Base-by-base conservation (phyloP, 768 basidiomycete genomes). In the Mrakia blollopis region DNA sequence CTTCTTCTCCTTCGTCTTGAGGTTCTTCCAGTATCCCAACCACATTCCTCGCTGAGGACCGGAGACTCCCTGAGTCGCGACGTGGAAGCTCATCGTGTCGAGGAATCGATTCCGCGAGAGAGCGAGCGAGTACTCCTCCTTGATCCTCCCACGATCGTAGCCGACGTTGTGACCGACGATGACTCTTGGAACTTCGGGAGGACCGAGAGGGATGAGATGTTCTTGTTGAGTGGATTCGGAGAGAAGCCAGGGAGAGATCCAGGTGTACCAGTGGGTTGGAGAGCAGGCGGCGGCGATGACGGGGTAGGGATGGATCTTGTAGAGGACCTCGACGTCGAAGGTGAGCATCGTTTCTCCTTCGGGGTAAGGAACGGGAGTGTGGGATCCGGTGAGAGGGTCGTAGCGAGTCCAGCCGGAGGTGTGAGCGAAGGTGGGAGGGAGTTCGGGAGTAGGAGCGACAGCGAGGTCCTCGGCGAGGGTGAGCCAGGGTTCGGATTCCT, bases 121-220 rank as follows among this genome's bases (percentile, higher is more conserved):
- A 2, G 84, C 80, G 9, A 96, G 82, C 79, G 85, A 85, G 82
- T 98, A 98, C 83, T 99, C 97, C 79, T 96, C 92, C 41, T 83
- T 82, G 47, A 96, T 85, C 16, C 95, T 88, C 23, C 89, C 90
- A 25, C 95, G 89, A 83, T 99, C 97, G 83, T 94, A 98, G 0
- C 94, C 92, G 61, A 98, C 90, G 81, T 97, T 97, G 83, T 99
- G 97, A 3, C 97, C 96, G 41, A 98, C 89, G 35, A 98, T 85
- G 41, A 98, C 82, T 21, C 89, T 87, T 0, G 90, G 86, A 0
- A 30, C 35, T 5, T 75, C 60, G 8, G 63, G 25, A 9, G 80
- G 79, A 1, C 92, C 92, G 3, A 95, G 78, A 0, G 93, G 90
- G 71, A 95, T 89, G 73, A 96, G 86, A 41, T 95, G 92, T 47